Evolutionary conservation across 371 early-diverging fungal species (phyloP), one percentile per base, ranked within the genome.

Genomic region (Lichtheimia ramosa): DNA sequence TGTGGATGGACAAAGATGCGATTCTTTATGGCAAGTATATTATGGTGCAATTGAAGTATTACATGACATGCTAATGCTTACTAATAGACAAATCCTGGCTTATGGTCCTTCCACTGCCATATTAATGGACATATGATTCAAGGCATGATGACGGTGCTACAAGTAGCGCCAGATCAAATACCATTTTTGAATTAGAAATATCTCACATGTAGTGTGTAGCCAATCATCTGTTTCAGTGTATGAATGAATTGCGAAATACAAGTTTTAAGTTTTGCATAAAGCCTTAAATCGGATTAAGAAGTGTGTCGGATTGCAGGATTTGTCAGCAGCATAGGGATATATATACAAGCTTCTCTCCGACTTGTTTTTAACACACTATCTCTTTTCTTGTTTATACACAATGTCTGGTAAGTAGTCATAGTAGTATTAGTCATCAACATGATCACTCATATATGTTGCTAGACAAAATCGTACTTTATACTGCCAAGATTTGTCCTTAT

Each of bases 41-140:
- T 7, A 18, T 48, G 21, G 10, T 18, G 21, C n/a, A 21, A 46
- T 46, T 10, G 10, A 46, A 14, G 16, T 14, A 46, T 0, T 6
- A 10, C 0, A 46, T 18, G 46, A 16, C 4, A 54, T 14, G 40
- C 16, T 16, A 14, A 34, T 24, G n/a, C n/a, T 20, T 57, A 28
- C 10, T 51, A 5, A 15, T 48, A 71, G 74, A 64, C 68, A 14
- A 83, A 83, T 59, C 81, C 83, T 27, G 81, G 83, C 0, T 57
- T 74, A 25, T 83, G 83, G 83, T 69, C 73, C 3, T 64, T 80
- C 16, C 83, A 83, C 58, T 83, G 81, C 51, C 83, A 80, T 60
- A 75, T 78, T 24, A 77, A 75, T 7, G 67, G 74, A 12, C 84
- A 84, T 60, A 75, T 82, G 74, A 21, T 79, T 7, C 78, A 77